Conservation (phyloP, 192 early-diverging fungal species). For the Cetraspora pellucida region DNA sequence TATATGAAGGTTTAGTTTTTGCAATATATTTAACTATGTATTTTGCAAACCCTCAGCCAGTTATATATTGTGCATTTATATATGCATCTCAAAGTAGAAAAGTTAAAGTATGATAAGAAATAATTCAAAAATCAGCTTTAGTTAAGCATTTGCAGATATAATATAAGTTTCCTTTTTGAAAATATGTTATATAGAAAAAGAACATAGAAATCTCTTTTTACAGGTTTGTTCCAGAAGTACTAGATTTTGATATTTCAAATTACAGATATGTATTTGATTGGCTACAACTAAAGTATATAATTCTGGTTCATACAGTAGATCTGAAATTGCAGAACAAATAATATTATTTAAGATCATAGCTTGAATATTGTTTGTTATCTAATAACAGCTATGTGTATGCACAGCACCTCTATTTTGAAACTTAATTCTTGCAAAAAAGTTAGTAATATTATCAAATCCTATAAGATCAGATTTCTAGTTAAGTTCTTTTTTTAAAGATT, state of each 20-base stretch:
- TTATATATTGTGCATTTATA: neutral
- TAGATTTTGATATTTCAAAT: neutral
- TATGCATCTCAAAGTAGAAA: neutral
- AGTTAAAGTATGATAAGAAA: neutral
- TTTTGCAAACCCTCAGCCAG: neutral
- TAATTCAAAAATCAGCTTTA: neutral
- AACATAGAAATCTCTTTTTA: neutral
- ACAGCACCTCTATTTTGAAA: neutral
- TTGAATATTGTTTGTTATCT: neutral
- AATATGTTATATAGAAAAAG: no score
- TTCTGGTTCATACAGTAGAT: neutral
- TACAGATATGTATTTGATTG: constrained; percentile 3
- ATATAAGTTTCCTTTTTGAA: neutral
- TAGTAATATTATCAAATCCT: no score
- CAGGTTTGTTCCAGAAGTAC: neutral
- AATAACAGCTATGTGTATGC: no score
- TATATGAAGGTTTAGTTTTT: neutral
- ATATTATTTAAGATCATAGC: neutral
- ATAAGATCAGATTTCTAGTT: no score
- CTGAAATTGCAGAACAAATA: neutral
- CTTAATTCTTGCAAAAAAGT: no score
- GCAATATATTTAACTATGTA: constrained; percentile 1
- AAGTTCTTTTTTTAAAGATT: no score
- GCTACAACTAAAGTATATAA: neutral
- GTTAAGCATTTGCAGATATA: neutral